These are phyloP conservation scores for Abrus precatorius DNA, from an alignment of 306 rosid species.

Conservation along the genomic window DNA sequence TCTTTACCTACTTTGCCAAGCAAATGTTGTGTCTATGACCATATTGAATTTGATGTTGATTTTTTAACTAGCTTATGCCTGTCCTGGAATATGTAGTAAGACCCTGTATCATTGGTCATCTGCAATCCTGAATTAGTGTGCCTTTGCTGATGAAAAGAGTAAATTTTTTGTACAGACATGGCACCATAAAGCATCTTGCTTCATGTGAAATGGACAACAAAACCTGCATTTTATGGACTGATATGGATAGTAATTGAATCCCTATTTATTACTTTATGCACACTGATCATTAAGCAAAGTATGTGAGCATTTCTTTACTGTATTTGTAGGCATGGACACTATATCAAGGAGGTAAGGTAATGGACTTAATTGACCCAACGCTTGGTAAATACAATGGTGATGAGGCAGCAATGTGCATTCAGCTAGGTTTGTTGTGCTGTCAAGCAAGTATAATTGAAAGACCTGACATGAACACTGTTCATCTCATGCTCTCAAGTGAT, in stretches of 20 bases:
- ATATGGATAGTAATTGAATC: neutral
- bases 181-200: neutral
- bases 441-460: constrained; percentile 69
- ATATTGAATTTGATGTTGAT: constrained; percentile 17
- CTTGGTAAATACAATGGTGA: constrained; percentile 64
- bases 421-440: constrained; percentile 87
- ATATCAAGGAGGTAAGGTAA: constrained; percentile 63
- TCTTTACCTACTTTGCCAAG: neutral
- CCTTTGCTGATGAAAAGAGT: neutral
- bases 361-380: constrained; percentile 72
- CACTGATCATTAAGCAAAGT: neutral
- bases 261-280: neutral
- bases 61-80: neutral
- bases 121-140: constrained; percentile 11
- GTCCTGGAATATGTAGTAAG: neutral
- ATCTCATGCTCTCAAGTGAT: constrained; percentile 86
- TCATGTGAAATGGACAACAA: constrained; percentile 6
- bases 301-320: constrained; percentile 25
- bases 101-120: neutral
- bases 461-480: constrained; percentile 87
- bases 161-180: neutral
- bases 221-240: constrained; percentile 31
- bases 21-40: neutral
- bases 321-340: constrained; percentile 82
- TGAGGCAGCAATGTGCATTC: constrained; percentile 93